Evolutionary conservation across 225 moss, liverwort and hornwort genomes (phyloP).

Genomic region (Anthoceros angustus): DNA sequence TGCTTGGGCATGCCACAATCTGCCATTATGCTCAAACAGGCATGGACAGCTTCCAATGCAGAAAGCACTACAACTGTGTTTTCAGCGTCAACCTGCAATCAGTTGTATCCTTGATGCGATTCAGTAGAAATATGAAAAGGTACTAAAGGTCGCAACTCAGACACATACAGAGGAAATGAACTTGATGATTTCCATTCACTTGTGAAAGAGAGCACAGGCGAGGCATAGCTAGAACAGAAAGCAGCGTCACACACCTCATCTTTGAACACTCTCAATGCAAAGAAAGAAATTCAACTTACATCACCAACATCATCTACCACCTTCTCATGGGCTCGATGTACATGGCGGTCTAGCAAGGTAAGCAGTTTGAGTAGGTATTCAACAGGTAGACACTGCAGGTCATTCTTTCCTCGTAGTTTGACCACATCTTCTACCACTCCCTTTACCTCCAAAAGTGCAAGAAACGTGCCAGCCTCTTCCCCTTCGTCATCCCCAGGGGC

Average conservation of each 20-base stretch:
- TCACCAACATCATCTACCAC: slow-evolving; percentile 74
- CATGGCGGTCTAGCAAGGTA: slow-evolving; percentile 70
- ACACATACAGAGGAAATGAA: too few relatives aligned
- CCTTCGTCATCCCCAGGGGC: slow-evolving; percentile 59
- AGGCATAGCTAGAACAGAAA: not conserved
- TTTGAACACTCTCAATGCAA: not conserved
- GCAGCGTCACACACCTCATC: not conserved
- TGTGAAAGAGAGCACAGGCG: not conserved
- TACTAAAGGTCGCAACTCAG: too few relatives aligned
- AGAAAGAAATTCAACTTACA: slow-evolving; percentile 22
- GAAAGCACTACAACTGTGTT: slow-evolving; percentile 54
- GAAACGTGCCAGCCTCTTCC: slow-evolving; percentile 38
- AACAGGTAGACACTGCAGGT: slow-evolving; percentile 45
- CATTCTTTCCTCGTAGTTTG: slow-evolving; percentile 55
- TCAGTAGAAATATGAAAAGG: too few relatives aligned
- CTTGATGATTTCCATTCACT: not conserved
- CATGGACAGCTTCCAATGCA: slow-evolving; percentile 78
- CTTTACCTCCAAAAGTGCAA: slow-evolving; percentile 60
- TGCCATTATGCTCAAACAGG: slow-evolving; percentile 69
- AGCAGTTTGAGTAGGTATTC: slow-evolving; percentile 52
- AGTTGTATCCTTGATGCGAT: not conserved
- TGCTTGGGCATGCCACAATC: slow-evolving; percentile 77
- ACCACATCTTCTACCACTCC: slow-evolving; percentile 49
- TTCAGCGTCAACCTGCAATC: slow-evolving; percentile 48
- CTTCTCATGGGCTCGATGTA: slow-evolving; percentile 45